Evolutionary conservation across 371 early-diverging fungal species (phyloP).

Genomic region (Syncephalastrum contaminatum): DNA sequence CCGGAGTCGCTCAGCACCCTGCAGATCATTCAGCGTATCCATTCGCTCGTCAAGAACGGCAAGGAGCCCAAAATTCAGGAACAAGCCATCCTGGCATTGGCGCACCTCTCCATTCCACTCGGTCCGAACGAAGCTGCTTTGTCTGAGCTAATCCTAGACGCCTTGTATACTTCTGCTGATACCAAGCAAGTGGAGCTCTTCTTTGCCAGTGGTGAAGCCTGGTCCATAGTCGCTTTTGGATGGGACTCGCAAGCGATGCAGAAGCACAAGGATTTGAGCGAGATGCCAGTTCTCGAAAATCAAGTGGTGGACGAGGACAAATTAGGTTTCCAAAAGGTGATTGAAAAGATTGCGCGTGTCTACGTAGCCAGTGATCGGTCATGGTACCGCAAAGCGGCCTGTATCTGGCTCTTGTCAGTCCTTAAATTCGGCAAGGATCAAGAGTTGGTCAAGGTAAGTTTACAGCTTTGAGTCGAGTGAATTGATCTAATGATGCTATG

Average conservation of each 20-base stretch:
- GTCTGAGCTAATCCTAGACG: constrained; percentile 43
- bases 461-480: not conserved
- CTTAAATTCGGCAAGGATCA: constrained; percentile 73
- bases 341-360: constrained; percentile 55
- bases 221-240: constrained; percentile 68
- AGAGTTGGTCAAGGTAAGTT: constrained; percentile 42
- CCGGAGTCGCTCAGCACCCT: not conserved
- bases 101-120: constrained; percentile 63
- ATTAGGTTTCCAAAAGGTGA: constrained; percentile 28
- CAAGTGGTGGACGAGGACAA: constrained; percentile 9
- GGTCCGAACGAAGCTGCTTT: constrained; percentile 24
- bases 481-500: not conserved
- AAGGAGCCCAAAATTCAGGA: constrained; percentile 81
- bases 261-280: constrained; percentile 64
- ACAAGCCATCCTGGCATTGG: constrained; percentile 65
- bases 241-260: constrained; percentile 71
- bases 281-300: constrained; percentile 33
- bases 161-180: constrained; percentile 62
- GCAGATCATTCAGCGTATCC: constrained; percentile 48
- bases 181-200: constrained; percentile 82
- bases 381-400: constrained; percentile 75
- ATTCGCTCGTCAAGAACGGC: constrained; percentile 44
- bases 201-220: constrained; percentile 83
- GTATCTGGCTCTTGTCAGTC: constrained; percentile 83
- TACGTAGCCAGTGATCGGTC: constrained; percentile 54